A percentile compares a stretch with the other conserved stretches of the same genome.
These are phyloP conservation scores for Rhizomucor miehei DNA, from an alignment of 371 early-diverging fungal genomes.

Conservation along the genomic window DNA sequence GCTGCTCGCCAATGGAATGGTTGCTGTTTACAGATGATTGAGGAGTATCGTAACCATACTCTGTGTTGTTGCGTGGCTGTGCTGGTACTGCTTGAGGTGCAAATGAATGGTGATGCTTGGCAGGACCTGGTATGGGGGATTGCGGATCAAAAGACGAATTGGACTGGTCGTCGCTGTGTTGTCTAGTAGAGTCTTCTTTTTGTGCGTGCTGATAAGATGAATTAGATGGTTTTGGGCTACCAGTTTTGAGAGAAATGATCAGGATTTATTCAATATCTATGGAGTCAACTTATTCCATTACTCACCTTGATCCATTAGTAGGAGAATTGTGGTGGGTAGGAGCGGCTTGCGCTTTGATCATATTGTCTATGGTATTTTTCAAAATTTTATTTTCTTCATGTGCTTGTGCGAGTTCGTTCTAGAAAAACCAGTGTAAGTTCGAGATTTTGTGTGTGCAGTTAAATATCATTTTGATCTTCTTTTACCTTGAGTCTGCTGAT, in stretches of 20 bases:
- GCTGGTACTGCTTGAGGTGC: neutral
- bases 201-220: conserved; percentile 2
- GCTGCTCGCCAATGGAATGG: neutral
- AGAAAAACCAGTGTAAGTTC: neutral
- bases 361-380: conserved; percentile 33
- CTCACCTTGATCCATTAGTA: neutral
- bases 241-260: too few relatives aligned
- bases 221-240: neutral
- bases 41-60: conserved; percentile 2
- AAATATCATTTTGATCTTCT: too few relatives aligned
- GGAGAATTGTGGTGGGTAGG: neutral
- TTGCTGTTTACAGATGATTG: conserved; percentile 9
- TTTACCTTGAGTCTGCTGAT: neutral
- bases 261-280: too few relatives aligned
- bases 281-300: too few relatives aligned
- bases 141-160: neutral
- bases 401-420: conserved; percentile 7
- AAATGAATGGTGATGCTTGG: conserved; percentile 1
- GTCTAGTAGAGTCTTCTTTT: neutral
- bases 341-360: conserved; percentile 24
- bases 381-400: conserved; percentile 6
- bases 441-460: too few relatives aligned
- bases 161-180: neutral
- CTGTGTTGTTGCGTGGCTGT: neutral
- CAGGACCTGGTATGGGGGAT: conserved; percentile 3